Base-by-base conservation (phyloP, 257 asterid genomes). In the Jasminum sambac region DNA sequence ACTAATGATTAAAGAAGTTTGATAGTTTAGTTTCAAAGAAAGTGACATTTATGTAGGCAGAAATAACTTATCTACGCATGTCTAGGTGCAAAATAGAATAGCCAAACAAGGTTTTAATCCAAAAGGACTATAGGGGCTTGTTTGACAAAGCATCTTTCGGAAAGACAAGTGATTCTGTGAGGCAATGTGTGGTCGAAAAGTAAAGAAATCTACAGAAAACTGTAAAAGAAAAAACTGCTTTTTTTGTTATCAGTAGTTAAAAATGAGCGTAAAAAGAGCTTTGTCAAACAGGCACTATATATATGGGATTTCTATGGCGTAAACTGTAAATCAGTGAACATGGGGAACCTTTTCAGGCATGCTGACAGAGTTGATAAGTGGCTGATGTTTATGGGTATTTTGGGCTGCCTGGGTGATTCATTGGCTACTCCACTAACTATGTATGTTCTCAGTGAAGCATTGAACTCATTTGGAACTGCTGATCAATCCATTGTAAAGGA, bases 391-490 rank as follows among this genome's bases (percentile, higher is more conserved):
- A 24, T 74, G n/a, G 86, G 84, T 0, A 30, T 59, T 23, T 12
- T 82, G 38, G 81, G 64, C 19, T 46, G 80, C 64, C 21, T 82
- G 10, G 86, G 78, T 34, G 78, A 82, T 44, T 83, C 84, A 1
- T 43, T 82, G 36, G 77, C 80, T n/a, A 23, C 74, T 41, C 82
- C 86, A 0, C 4, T 74, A 55, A 76, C 84, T 37, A 67, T 82
- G 84, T 76, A 70, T 23, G 30, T 72, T 8, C 66, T 72, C 43
- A 79, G 84, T 30, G 84, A 82, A 59, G 82, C 84, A n/a, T 71
- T 82, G 36, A 80, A 82, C 39, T 78, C 80, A 11, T 82, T 82
- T 43, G 84, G 86, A 16, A 40, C 50, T 9, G 70, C 80, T 23
- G 76, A 75, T 43, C 72, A 68, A 50, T 68, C 78, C 42, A 65